These are phyloP conservation scores for Blastobotrys chiropterorum DNA, from an alignment of 805 yeast genomes.

Conservation along the genomic window DNA sequence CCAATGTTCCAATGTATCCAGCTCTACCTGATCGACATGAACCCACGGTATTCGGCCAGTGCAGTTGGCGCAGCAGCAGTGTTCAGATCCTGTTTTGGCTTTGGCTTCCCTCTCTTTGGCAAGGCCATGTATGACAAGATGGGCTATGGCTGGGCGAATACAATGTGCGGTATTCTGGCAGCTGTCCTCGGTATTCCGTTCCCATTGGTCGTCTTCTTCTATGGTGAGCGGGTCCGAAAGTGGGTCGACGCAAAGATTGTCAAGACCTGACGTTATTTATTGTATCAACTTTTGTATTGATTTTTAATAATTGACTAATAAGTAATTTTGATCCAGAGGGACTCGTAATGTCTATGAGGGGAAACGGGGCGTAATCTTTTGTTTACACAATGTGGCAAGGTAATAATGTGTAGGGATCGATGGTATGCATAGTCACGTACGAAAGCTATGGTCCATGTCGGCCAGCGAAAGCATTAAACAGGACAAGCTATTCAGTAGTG, in stretches of 20 bases:
- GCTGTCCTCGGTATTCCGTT: slow-evolving; percentile 56
- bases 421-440: too few relatives aligned
- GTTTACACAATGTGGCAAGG: too few relatives aligned
- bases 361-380: too few relatives aligned
- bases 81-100: slow-evolving; percentile 62
- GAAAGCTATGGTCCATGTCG: too few relatives aligned
- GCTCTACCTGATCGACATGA: slow-evolving; percentile 65
- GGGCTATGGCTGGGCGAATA: slow-evolving; percentile 68
- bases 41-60: slow-evolving; percentile 62
- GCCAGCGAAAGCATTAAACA: too few relatives aligned
- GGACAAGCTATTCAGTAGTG: too few relatives aligned
- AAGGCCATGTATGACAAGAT: slow-evolving; percentile 47
- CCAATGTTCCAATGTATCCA: slow-evolving; percentile 65
- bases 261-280: too few relatives aligned
- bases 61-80: slow-evolving; percentile 64
- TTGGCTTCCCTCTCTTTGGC: slow-evolving; percentile 63
- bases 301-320: background rate
- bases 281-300: too few relatives aligned
- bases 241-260: slow-evolving; percentile 43
- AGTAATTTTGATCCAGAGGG: background rate
- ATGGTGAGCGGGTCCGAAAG: slow-evolving; percentile 52
- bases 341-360: too few relatives aligned
- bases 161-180: slow-evolving; percentile 54
- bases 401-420: too few relatives aligned
- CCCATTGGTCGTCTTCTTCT: slow-evolving; percentile 50